Base-by-base conservation (phyloP, 2,329 filamentous ascomycete species). In the Trichoderma afroharzianum region DNA sequence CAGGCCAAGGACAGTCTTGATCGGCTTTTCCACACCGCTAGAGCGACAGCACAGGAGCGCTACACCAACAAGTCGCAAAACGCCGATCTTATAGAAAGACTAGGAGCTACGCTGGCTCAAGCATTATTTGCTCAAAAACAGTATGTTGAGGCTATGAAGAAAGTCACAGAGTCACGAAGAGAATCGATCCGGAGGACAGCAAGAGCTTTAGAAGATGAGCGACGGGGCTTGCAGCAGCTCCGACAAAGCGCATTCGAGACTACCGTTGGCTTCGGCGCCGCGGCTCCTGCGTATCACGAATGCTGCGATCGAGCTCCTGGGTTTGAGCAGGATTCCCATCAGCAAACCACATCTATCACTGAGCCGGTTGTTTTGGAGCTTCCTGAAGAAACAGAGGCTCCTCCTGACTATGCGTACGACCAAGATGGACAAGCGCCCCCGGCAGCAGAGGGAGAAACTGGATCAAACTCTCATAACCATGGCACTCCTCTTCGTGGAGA, bases 261-360 rank as follows among this genome's bases (percentile, higher is more conserved):
- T 21, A 72, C 71, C 0, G 71, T 71, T 28, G 71, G 71, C 26
- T 72, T 72, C 14, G 71, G 71, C 15, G 71, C 67, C 9, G 71
- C 71, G n/a, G 71, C 71, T 32, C 71, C 71, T 14, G 67, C 71
- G 24, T 72, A 72, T 66, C 47, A 70, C 30, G 71, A 72, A 39
- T 72, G 71, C 15, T 72, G 71, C 18, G 67, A 72, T 39, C 43
- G 71, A 57, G 59, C 68, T 7, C 43, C 47, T 28, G 50, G 58
- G 5, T 72, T 63, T 61, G 71, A 58, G 30, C 28, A 39, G 15
- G 50, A 72, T 8, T 63, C 68, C 11, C 28, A 71, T 7, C 59
- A 32, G 36, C 67, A 70, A 11, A 55, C 67, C 8, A 36, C 61
- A 21, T 47, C 36, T 7, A 64, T 72, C 21, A 6, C 36, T 18